Evolutionary conservation across 306 rosid genomes (phyloP), one percentile per base, ranked within the genome.

Genomic region (Cucumis cinereus): DNA sequence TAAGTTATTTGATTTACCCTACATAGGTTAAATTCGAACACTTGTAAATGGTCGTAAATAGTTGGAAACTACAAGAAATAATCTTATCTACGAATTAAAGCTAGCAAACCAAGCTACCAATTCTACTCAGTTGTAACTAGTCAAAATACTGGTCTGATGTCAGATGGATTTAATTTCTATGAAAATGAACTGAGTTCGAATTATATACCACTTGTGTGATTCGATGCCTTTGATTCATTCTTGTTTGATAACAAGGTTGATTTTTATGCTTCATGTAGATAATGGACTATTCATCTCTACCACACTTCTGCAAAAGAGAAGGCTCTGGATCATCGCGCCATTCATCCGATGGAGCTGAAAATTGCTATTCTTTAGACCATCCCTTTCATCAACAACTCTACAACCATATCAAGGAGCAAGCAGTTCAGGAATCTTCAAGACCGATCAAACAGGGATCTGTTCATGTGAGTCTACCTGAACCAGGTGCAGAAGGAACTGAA

Each of bases 341-440:
- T 81, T 80, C 87, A 40, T 82, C 75, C 15, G 68, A 80, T 74
- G 93, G 90, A 73, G 74, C 74, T 56, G 88, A 85, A 69, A 87
- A 74, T 87, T 89, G 91, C 86, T 94, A 79, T 84, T 89, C 98
- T 79, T 76, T 85, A 80, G 97, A 90, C 76, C 97, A 94, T 75
- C 88, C 88, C 54, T 91, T 94, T 77, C 98, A 94, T 79, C 95
- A 87, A 81, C 82, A 89, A 81, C 98, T 94, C 81, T 94, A 91
- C 84, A 76, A 82, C 76, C 82, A 87, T 87, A 84, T 87, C 78
- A 87, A 83, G 75, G 85, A 91, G 85, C 96, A 86, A 83, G 79
- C 92, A 67, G 75, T 82, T 70, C 77, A 28, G 15, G 58, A 63
- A 36, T 86, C 81, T 73, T 50, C 84, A n/a, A 80, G 71, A 56